Evolutionary conservation across 176 grass and related monocot genomes (phyloP).

Genomic region (Oryza nivara): DNA sequence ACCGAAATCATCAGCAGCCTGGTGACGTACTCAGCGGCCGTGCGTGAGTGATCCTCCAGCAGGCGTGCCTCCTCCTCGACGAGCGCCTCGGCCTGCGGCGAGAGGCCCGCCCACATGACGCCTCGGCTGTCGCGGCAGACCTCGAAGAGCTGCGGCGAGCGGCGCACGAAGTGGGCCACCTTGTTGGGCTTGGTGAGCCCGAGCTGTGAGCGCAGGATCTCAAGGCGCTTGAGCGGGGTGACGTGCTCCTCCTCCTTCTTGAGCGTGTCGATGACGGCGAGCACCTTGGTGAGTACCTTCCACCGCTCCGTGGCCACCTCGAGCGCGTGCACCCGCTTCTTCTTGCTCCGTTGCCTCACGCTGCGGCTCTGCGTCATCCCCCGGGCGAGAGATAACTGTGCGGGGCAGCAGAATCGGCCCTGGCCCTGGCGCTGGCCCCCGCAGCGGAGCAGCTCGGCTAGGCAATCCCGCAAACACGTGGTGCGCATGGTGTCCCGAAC

Average conservation of each 20-base stretch:
- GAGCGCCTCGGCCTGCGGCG: slow-evolving; percentile 57
- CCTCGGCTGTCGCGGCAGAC: slow-evolving; percentile 68
- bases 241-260: slow-evolving; percentile 81
- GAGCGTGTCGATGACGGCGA: slow-evolving; percentile 62
- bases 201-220: slow-evolving; percentile 72
- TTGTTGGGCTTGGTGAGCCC: slow-evolving; percentile 71
- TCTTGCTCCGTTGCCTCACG: slow-evolving; percentile 74
- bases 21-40: slow-evolving; percentile 53
- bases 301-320: slow-evolving; percentile 75
- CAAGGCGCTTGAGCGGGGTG: slow-evolving; percentile 66
- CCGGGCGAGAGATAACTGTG: slow-evolving; percentile 34
- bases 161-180: slow-evolving; percentile 72
- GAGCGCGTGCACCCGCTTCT: slow-evolving; percentile 72
- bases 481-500: slow-evolving; percentile 40
- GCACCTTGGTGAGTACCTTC: slow-evolving; percentile 76
- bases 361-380: slow-evolving; percentile 67
- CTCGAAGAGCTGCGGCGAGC: slow-evolving; percentile 78
- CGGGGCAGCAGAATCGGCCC: background rate
- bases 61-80: slow-evolving; percentile 70
- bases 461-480: slow-evolving; percentile 46
- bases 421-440: background rate
- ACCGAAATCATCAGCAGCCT: slow-evolving; percentile 90
- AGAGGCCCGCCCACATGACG: slow-evolving; percentile 72
- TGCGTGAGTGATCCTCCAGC: slow-evolving; percentile 55
- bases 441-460: slow-evolving; percentile 32